A percentile compares a stretch with the other conserved stretches of the same genome.
phyloP scores from a whole-genome alignment of 2,329 filamentous ascomycete genomes.

The Scytalidium lignicola region DNA sequence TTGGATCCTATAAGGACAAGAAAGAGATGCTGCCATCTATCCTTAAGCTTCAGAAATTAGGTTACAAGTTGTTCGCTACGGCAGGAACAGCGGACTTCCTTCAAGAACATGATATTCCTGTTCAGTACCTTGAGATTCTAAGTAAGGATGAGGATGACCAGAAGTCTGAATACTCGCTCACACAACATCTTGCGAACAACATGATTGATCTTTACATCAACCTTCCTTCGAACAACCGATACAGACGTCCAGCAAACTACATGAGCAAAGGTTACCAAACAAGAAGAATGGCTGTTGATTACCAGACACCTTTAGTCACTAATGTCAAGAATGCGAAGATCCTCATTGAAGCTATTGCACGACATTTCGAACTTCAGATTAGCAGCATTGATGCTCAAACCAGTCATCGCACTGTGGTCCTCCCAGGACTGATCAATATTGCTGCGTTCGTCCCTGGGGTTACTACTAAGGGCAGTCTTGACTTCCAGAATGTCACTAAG shows the following conservation, averaged over 20 bases:
- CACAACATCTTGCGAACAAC: slow-evolving; percentile 94
- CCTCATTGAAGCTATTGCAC: slow-evolving; percentile 85
- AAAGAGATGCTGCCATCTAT: slow-evolving; percentile 94
- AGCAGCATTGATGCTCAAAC: slow-evolving; percentile 85
- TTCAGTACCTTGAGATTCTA: slow-evolving; percentile 90
- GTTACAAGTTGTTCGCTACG: slow-evolving; percentile 94
- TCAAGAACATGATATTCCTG: slow-evolving; percentile 83
- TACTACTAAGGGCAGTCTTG: slow-evolving; percentile 56
- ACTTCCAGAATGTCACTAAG: slow-evolving; percentile 66
- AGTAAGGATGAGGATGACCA: slow-evolving; percentile 73
- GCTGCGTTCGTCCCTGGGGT: slow-evolving; percentile 76
- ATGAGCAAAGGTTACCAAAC: slow-evolving; percentile 98
- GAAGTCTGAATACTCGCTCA: slow-evolving; percentile 93
- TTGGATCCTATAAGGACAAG: slow-evolving; percentile 97
- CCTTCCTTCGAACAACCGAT: slow-evolving; percentile 96
- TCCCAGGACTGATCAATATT: slow-evolving; percentile 73
- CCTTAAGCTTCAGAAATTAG: slow-evolving; percentile 80
- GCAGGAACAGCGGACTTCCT: slow-evolving; percentile 96
- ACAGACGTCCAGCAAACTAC: slow-evolving; percentile 93
- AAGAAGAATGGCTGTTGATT: slow-evolving; percentile 89
- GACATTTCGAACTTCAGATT: slow-evolving; percentile 81
- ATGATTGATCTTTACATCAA: slow-evolving; percentile 99
- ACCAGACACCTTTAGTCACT: slow-evolving; percentile 93
- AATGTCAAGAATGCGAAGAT: slow-evolving; percentile 99
- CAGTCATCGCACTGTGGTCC: slow-evolving; percentile 70